A percentile compares a stretch with the other conserved stretches of the same genome.
These are phyloP conservation scores for Nasturtium officinale DNA, from an alignment of 345 rosid species.

Conservation along the genomic window DNA sequence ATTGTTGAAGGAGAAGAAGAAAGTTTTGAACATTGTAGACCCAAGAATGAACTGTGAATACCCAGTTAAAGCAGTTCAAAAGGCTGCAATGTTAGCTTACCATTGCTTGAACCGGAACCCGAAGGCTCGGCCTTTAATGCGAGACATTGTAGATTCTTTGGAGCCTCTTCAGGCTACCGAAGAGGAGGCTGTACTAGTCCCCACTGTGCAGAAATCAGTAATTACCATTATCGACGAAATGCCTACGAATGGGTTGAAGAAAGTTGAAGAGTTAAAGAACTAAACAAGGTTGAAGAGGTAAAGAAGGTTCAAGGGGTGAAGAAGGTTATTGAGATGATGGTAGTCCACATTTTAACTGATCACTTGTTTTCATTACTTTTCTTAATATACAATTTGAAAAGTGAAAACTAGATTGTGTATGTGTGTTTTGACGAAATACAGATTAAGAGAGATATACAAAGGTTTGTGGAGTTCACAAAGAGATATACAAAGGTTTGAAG, in stretches of 20 bases:
- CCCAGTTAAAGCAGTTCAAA: slow-evolving; percentile 74
- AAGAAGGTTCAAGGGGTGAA: slow-evolving; percentile 36
- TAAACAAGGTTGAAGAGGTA: background rate
- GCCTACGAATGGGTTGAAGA: slow-evolving; percentile 47
- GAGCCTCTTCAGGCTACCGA: slow-evolving; percentile 80
- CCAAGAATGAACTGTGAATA: slow-evolving; percentile 73
- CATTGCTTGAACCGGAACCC: slow-evolving; percentile 94
- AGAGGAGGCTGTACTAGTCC: slow-evolving; percentile 39
- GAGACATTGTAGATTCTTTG: slow-evolving; percentile 89
- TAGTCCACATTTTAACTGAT: slow-evolving; percentile 25
- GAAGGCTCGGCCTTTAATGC: slow-evolving; percentile 97
- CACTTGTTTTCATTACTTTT: slow-evolving; percentile 8
- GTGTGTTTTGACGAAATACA: slow-evolving; percentile 36
- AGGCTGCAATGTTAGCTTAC: slow-evolving; percentile 95
- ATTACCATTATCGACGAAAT: slow-evolving; percentile 53
- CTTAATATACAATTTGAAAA: slow-evolving; percentile 22
- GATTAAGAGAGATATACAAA: slow-evolving; percentile 21
- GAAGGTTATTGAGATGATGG: slow-evolving; percentile 33
- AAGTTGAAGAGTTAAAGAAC: slow-evolving; percentile 36
- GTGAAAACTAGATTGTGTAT: slow-evolving; percentile 28
- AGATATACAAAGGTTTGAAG: too few species aligned
- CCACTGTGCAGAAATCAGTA: slow-evolving; percentile 45
- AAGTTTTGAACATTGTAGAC: slow-evolving; percentile 71
- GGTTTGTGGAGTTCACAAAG: too few species aligned
- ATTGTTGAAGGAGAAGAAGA: slow-evolving; percentile 85